Base-by-base conservation (phyloP, 371 early-diverging fungal genomes). In the Zychaea mexicana region DNA sequence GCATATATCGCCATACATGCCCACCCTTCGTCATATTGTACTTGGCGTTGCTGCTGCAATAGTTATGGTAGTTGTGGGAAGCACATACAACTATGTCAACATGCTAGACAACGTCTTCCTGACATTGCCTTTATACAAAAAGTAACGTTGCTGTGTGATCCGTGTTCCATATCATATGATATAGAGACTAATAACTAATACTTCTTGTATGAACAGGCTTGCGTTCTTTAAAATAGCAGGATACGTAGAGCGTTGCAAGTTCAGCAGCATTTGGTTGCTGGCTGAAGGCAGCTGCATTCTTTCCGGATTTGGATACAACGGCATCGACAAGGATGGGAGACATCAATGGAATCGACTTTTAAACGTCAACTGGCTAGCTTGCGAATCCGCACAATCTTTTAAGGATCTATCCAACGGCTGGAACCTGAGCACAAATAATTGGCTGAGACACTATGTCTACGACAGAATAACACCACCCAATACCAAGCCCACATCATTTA, bases 401-500 rank as follows among this genome's bases (percentile, higher is more conserved):
- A 92, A 91, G 74, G 64, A 76, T 33, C 65, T 92, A 22, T 70
- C 91, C 12, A 94, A 91, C 36, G 73, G 78, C 57, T 98, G 98
- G 96, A 98, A 96, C 76, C 88, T 90, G 66, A 88, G 91, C 46
- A 94, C 96, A 3, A 92, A 90, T 64, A 73, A 75, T 38, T 98
- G 98, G 98, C 77, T 98, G 61, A 81, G 88, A 36, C 78, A 89
- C 57, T 88, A 88, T 61, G 91, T 97, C 24, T 98, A 96, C 70
- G 61, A 93, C 32, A 71, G 96, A 15, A 73, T 95, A 19, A 76
- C 79, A 8, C 66, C 66, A 7, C 60, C 64, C 1, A 63, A 70
- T 3, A 73, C 76, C 0, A 87, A 85, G n/a, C 72, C 72, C 2
- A 88, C 87, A 33, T 79, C 88, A 7, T 75, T 76, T 15, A 72